Evolutionary conservation across 805 yeast species (phyloP), one percentile per base, ranked within the genome.

Genomic region (Zygosaccharomyces gambellarensis): DNA sequence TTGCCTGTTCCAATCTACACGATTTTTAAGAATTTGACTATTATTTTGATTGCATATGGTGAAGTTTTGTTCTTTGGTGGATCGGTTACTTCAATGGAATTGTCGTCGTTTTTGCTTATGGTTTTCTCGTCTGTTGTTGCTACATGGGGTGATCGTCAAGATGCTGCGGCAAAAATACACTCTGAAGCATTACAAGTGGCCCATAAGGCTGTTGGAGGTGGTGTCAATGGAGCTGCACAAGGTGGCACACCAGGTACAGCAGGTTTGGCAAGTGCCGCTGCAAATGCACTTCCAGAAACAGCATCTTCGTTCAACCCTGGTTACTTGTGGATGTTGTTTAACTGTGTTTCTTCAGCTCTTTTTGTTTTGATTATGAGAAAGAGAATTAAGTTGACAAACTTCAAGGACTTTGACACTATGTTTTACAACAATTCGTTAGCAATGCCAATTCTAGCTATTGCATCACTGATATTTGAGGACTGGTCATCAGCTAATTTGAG

Each of bases 51-150:
- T 69, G 98, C 99, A 31, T 94, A 94, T 69, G 98, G 98, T 75
- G 99, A 94, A 74, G 97, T 92, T 31, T 61, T 94, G 53, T 92
- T 97, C 95, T 94, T 92, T 63, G 96, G 97, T 54, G 97, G 97
- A 56, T 72, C 76, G 53, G 97, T 92, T 61, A 83, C 96, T 47
- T 70, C 90, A 34, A 83, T 90, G 94, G 90, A 95, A 42, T 75
- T 94, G 57, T 84, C 89, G 38, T 86, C 98, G 1, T 94, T 94
- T 70, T 65, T 82, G 47, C 77, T 94, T 68, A 94, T 94, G 95
- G 97, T 94, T 47, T 75, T 94, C 51, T 90, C 98, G 9, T 89
- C 97, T n/a, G 82, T 94, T 36, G 87, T 94, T 60, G 99, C 99
- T 42, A 90, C 95, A 56, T 82, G 88, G 77, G 94, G 97, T 70